Conservation (phyloP, 2,329 filamentous ascomycete genomes). For the Colletotrichum melonis region DNA sequence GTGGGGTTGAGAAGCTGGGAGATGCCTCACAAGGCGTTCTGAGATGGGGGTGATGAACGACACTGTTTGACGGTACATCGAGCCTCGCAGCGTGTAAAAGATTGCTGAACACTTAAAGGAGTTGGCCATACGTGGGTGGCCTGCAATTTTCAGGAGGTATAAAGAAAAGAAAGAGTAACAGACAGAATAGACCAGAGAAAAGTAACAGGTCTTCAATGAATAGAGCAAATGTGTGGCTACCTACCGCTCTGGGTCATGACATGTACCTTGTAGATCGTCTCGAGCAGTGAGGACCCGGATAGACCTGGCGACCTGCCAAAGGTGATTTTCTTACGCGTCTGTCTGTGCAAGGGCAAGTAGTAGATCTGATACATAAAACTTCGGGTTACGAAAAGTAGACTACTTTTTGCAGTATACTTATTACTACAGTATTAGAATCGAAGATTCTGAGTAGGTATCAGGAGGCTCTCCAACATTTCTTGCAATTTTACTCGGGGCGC, state of each 20-base stretch:
- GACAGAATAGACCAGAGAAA: not conserved
- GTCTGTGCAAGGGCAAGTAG: too few relatives aligned
- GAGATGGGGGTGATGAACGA: not conserved
- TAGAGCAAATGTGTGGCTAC: not conserved
- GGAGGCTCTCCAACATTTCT: not conserved
- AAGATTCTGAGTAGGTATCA: too few relatives aligned
- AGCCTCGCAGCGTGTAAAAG: not conserved
- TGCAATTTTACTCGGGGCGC: not conserved
- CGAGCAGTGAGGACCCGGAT: not conserved
- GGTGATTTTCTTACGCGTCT: too few relatives aligned
- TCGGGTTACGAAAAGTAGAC: too few relatives aligned
- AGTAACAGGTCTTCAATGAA: not conserved
- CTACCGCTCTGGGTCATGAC: not conserved
- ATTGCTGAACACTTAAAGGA: not conserved
- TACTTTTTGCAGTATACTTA: too few relatives aligned
- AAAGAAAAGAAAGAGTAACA: not conserved
- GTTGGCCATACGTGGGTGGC: not conserved
- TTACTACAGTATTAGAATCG: too few relatives aligned
- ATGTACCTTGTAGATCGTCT: not conserved
- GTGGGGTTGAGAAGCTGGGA: constrained; percentile 59
- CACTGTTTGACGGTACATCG: not conserved
- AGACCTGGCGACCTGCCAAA: not conserved
- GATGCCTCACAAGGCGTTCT: too few relatives aligned
- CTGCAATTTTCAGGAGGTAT: not conserved
- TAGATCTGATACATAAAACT: too few relatives aligned